phyloP scores from a whole-genome alignment of 2,329 filamentous ascomycete species.

The Chalaropsis thielavioides region DNA sequence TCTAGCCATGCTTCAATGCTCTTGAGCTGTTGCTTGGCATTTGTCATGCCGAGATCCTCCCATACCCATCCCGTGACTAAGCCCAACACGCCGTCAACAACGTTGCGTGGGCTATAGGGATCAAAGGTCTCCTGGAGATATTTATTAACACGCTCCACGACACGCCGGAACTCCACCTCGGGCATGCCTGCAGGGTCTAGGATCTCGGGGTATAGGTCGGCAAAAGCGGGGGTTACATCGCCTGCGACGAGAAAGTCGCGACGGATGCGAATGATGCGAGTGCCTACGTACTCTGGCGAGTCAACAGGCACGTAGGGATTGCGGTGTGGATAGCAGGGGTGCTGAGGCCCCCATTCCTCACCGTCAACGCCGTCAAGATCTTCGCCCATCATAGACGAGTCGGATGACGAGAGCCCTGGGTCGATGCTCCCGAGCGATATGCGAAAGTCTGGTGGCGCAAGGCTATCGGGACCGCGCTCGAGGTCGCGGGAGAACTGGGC shows the following conservation, averaged over 20 bases:
- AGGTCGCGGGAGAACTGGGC: conserved; percentile 37
- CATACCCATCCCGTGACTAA: conserved; percentile 83
- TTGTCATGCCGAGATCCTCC: conserved; percentile 74
- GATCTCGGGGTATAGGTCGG: conserved; percentile 91
- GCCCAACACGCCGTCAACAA: conserved; percentile 65
- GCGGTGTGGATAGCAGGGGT: conserved; percentile 86
- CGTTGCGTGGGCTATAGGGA: conserved; percentile 61
- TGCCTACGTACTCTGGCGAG: conserved; percentile 59
- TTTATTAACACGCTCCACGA: conserved; percentile 71
- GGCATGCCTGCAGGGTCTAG: conserved; percentile 67
- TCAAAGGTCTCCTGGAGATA: conserved; percentile 65
- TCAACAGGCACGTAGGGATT: conserved; percentile 78
- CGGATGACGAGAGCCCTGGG: conserved; percentile 35
- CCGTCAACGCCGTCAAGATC: conserved; percentile 52
- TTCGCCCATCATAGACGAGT: conserved; percentile 49
- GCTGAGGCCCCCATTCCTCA: conserved; percentile 79
- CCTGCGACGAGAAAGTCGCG: conserved; percentile 84
- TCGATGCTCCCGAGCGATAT: conserved; percentile 39
- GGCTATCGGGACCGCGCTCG: conserved; percentile 37
- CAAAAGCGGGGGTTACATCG: conserved; percentile 83
- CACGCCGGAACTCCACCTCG: conserved; percentile 70
- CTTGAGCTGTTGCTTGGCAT: conserved; percentile 55
- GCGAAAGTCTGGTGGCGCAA: conserved; percentile 25
- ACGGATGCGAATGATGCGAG: conserved; percentile 79
- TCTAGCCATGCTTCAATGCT: conserved; percentile 70